Base-by-base conservation (phyloP, 257 asterid genomes). In the Schizonepeta tenuifolia region DNA sequence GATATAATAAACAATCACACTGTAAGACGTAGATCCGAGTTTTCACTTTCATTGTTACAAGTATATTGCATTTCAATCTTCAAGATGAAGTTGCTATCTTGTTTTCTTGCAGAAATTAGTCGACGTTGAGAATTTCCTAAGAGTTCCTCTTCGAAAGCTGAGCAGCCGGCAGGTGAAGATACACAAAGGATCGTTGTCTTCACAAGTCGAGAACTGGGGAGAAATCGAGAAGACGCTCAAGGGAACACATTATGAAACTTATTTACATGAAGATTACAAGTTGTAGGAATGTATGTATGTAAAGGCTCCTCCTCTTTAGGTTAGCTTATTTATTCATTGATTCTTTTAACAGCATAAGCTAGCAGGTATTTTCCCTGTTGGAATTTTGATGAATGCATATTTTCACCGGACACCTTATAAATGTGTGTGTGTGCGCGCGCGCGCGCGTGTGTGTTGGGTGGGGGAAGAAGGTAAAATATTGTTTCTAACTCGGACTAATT, bases 101-200 rank as follows among this genome's bases (percentile, higher is more conserved):
- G 8, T 22, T 40, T 65, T 43, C 5, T 24, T 44, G 38, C 88
- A 94, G 99, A 89, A 87, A 79, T 72, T 94, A 82, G 74, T 69
- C 5, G 96, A 90, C 2, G 96, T 91, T 79, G 96, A 87, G 85
- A 88, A 87, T 69, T 94, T 94, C 82, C 83, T 91, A 47, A 78
- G 75, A 79, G 97, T 94, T 55, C 99, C 98, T 1, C 73, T 7
- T 54, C 85, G 65, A 80, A 81, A 87, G 22, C 82, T 91, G 69
- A 72, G 51, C 0, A 94, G 99, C 82, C 88, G 96, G 9, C 99
- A 94, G 69, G 95, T 94, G 77, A 94, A 91, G 87, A 94, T 94
- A 81, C 98, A 94, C 76, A 83, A 78, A 74, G 96, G 98, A 18
- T 64, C 95, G 2, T 64, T 94, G 65, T 83, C 97, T 12, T 80